Base-by-base conservation (phyloP, 208 protist species). In the Crithidia brevicula region DNA sequence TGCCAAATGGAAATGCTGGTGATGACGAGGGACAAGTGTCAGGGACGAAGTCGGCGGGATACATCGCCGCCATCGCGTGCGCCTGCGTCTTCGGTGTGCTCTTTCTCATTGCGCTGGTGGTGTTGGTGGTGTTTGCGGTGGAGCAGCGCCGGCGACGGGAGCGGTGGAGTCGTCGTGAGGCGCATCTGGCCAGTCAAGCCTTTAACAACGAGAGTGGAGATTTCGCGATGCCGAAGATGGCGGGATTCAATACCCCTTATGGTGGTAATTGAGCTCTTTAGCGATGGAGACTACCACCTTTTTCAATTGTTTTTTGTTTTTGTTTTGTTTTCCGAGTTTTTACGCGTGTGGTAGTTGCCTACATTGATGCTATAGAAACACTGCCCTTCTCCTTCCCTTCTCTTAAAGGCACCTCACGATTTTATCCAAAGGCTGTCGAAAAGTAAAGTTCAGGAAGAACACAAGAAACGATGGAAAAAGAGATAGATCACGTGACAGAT, bases 41-140 rank as follows among this genome's bases (percentile, higher is more conserved):
- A n/a, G n/a, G n/a, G n/a, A n/a, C n/a, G n/a, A n/a, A n/a, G 52
- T 38, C 22, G 4, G 27, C 10, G 28, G 49, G 49, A 23, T 65
- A 77, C 50, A 15, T 52, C 2, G 63, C 63, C 0, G 71, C 71
- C 3, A 34, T 77, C 16, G 63, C 47, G 1, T 71, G 58, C 27
- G 71, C 71, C 4, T 38, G 61, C 10, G 47, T 71, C 33, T 77
- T 77, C 47, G 71, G 45, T 20, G n/a, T 77, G 5, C 20, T 66
- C 25, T 60, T 53, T 46, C 28, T 69, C 23, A 53, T 77, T 36
- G 62, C 23, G 10, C 3, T 43, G 13, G n/a, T 71, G 20, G 63
- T 60, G 6, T 27, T 70, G 33, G 36, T 46, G 6, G 54, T 46
- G 8, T 30, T 33, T 11, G 4, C 3, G 7, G 23, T 60, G 2